Percentiles rank a stretch among this genome's conserved stretches.
Evolutionary conservation across 306 rosid genomes (phyloP).

Genomic region (Mimosa pudica): DNA sequence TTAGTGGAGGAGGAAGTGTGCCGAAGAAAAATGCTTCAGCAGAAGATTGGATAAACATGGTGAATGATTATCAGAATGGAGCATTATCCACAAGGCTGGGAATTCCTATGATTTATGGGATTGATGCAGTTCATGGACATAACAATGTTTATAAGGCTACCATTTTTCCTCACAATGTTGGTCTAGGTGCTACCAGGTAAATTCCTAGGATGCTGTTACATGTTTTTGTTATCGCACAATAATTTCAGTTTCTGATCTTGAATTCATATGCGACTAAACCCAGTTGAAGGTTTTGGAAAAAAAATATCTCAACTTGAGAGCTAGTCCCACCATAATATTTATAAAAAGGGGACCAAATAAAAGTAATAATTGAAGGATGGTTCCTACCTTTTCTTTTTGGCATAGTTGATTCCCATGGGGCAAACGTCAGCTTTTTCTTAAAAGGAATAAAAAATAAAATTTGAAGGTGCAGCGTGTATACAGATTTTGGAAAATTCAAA

Average conservation of each 20-base stretch:
- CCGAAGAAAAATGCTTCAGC: conserved; percentile 53
- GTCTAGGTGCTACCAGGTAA: conserved; percentile 61
- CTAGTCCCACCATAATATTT: neutral
- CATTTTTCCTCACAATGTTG: conserved; percentile 56
- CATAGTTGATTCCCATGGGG: neutral
- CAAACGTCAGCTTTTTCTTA: neutral
- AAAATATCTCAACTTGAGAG: neutral
- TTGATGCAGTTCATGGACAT: conserved; percentile 61
- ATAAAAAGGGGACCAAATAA: neutral
- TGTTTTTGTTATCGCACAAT: neutral
- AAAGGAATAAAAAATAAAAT: too few relatives aligned
- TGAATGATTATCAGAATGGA: conserved; percentile 54
- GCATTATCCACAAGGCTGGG: conserved; percentile 51
- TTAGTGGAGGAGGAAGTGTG: conserved; percentile 58
- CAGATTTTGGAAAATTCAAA: neutral
- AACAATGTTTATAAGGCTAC: conserved; percentile 49
- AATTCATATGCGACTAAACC: neutral
- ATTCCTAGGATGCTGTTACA: neutral
- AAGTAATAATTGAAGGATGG: neutral
- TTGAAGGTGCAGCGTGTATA: neutral
- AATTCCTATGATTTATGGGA: conserved; percentile 57
- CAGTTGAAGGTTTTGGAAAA: neutral
- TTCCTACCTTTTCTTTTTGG: neutral
- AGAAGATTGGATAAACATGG: conserved; percentile 51
- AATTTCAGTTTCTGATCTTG: neutral